Base-by-base conservation (phyloP, 257 asterid genomes). In the Solanum neorickii region DNA sequence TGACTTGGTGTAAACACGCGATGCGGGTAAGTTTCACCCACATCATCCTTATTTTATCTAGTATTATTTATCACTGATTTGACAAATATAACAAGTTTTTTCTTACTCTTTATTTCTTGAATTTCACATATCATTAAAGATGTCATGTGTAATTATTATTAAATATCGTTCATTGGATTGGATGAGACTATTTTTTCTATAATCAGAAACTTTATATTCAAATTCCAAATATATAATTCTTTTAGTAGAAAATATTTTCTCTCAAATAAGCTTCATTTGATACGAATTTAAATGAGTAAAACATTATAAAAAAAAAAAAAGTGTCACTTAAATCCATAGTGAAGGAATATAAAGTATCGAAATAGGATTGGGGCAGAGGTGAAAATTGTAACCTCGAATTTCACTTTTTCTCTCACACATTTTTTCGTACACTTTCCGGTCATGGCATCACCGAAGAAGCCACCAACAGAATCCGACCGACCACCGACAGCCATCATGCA, bases 401-500 rank as follows among this genome's bases (percentile, higher is more conserved):
- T 4, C 52, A 74, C 82, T 3, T 74, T 72, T 73, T 33, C 52
- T 37, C 6, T 6, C 31, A 37, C 82, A 39, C 82, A 37, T 74
- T 74, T 74, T 52, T 10, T 74, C 82, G 10, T 37, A 37, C 82
- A 37, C 82, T 84, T 47, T 66, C 29, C 77, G 29, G 18, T 83
- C 92, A 93, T 94, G 96, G 94, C 93, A 83, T 91, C 95, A 35
- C 92, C 92, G 5, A 89, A 87, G n/a, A 92, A 91, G 87, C 87
- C 89, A 33, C 91, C 90, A 77, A 68, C 86, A 76, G 89, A 90
- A 74, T 77, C 91, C 88, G 93, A 85, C 68, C 92, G 91, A 41
- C 89, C 87, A 23, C 92, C 94, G 84, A 77, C 94, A 23, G 95
- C 91, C 73, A 92, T 86, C 83, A 94, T 91, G 68, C 96, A 92